Percentiles rank a stretch among this genome's conserved stretches.
phyloP scores from a whole-genome alignment of 2,329 filamentous ascomycete species.

The Ploettnerulaceae sp. region DNA sequence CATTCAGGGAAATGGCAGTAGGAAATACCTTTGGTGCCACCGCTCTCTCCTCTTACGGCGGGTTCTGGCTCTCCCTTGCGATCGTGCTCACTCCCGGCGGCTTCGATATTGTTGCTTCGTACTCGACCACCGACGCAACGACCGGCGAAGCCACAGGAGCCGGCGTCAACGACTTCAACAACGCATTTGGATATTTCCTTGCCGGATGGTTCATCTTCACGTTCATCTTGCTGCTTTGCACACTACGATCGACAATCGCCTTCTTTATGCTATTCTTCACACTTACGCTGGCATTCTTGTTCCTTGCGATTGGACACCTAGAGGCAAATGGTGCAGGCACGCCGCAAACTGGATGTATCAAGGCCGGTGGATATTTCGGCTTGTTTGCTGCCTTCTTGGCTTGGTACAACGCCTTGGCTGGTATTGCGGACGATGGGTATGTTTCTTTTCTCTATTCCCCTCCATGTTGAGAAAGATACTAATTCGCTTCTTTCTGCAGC shows the following conservation, averaged over 20 bases:
- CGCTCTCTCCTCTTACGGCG: constrained; percentile 57
- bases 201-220: constrained; percentile 63
- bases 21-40: constrained; percentile 62
- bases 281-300: constrained; percentile 53
- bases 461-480: background rate
- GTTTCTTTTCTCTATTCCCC: constrained; percentile 21
- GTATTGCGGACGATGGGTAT: constrained; percentile 68
- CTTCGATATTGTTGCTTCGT: constrained; percentile 44
- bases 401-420: constrained; percentile 83
- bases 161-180: constrained; percentile 39
- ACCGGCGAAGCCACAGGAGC: constrained; percentile 19
- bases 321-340: constrained; percentile 28
- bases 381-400: constrained; percentile 74
- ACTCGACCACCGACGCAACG: constrained; percentile 15
- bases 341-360: constrained; percentile 49
- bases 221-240: constrained; percentile 50
- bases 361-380: constrained; percentile 75
- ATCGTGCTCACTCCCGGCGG: constrained; percentile 55
- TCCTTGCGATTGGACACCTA: constrained; percentile 44
- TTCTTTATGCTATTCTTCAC: constrained; percentile 57
- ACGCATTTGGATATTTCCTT: constrained; percentile 53
- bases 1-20: constrained; percentile 54
- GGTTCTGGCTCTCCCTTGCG: constrained; percentile 56
- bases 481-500: constrained; percentile 41
- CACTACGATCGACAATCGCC: constrained; percentile 53